Evolutionary conservation across 179 eudicot species (phyloP).

Genomic region (Patellifolia procumbens): DNA sequence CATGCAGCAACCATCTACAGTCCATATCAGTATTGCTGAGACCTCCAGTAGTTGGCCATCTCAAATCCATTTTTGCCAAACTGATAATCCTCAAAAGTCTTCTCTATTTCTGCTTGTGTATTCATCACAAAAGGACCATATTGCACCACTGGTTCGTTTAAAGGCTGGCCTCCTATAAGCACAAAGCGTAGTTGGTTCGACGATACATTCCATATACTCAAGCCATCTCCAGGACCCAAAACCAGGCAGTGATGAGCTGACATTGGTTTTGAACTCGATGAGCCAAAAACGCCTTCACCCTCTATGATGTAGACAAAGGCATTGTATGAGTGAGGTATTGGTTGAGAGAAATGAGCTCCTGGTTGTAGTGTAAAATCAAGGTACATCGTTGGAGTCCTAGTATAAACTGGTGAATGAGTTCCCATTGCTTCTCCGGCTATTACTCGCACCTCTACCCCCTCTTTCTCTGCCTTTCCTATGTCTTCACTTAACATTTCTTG

Average conservation of each 20-base stretch:
- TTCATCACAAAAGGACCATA: conserved; percentile 99
- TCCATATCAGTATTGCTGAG: conserved; percentile 39
- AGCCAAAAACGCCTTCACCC: conserved; percentile 80
- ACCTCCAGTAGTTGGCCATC: conserved; percentile 72
- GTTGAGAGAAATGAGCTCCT: conserved; percentile 55
- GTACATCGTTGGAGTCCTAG: conserved; percentile 91
- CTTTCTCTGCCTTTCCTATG: conserved; percentile 55
- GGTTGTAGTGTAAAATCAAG: conserved; percentile 71
- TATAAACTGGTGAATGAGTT: conserved; percentile 76
- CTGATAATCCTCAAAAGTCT: conserved; percentile 77
- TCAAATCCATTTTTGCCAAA: conserved; percentile 82
- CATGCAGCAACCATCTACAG: neutral
- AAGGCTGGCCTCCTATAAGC: conserved; percentile 75
- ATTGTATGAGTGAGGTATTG: conserved; percentile 65
- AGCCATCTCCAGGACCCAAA: conserved; percentile 79
- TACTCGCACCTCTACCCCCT: conserved; percentile 70
- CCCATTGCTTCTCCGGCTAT: conserved; percentile 98
- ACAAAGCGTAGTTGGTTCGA: conserved; percentile 54
- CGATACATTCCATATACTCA: conserved; percentile 71
- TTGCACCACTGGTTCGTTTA: conserved; percentile 84
- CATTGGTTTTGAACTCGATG: conserved; percentile 37
- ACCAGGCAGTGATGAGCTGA: conserved; percentile 68
- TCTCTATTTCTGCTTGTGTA: conserved; percentile 78
- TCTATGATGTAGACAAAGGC: conserved; percentile 68
- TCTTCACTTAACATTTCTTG: conserved; percentile 70